Percentiles rank a stretch among this genome's conserved stretches.
Conservation (phyloP, 495 filamentous ascomycete genomes). For the Penicillium subrubescens region DNA sequence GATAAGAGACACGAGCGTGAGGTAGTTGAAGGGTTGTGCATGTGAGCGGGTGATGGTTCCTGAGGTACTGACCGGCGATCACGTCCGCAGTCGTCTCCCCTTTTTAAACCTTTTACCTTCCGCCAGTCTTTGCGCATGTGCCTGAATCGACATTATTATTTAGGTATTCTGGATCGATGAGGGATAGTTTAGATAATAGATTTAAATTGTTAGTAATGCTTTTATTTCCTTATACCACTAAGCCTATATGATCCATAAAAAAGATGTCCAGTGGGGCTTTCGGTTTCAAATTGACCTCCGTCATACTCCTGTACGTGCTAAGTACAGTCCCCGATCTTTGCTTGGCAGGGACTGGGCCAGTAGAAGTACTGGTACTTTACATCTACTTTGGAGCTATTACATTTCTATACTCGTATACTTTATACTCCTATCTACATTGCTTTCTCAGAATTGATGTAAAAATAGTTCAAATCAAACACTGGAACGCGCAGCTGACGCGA, state of each 20-base stretch:
- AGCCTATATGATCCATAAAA: not conserved
- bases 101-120: not conserved
- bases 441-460: too few relatives aligned
- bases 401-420: too few relatives aligned
- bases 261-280: not conserved
- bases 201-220: not conserved
- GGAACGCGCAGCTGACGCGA: not conserved
- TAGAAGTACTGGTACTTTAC: too few relatives aligned
- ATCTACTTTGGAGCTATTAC: too few relatives aligned
- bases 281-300: not conserved
- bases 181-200: not conserved
- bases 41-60: not conserved
- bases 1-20: not conserved
- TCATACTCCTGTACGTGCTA: not conserved
- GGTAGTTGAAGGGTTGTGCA: not conserved
- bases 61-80: not conserved
- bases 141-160: not conserved
- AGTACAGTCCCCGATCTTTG: not conserved
- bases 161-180: too few relatives aligned
- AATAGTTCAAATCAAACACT: too few relatives aligned
- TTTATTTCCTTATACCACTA: not conserved
- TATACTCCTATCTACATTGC: too few relatives aligned
- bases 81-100: not conserved
- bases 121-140: not conserved
- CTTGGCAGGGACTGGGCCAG: not conserved